A percentile compares a stretch with the other conserved stretches of the same genome.
Evolutionary conservation across 1,139 yeast species (phyloP).

Genomic region (Blastobotrys buckinghamii): DNA sequence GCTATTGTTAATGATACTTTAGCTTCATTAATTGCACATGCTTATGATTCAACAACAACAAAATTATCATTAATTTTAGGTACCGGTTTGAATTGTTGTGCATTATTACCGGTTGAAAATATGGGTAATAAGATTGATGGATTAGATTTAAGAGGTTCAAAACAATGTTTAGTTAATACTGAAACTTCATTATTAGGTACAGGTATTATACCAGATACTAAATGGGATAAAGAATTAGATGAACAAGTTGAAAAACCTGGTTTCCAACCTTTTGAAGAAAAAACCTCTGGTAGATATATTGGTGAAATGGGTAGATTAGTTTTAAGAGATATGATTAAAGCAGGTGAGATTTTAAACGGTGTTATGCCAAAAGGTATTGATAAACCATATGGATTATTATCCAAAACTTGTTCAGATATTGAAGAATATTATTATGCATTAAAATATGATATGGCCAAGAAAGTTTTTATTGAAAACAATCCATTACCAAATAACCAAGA

Average conservation of each 20-base stretch:
- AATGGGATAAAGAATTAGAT: constrained; percentile 66
- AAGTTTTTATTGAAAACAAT: constrained; percentile 19
- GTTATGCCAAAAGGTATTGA: constrained; percentile 25
- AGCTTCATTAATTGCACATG: constrained; percentile 75
- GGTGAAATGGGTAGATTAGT: constrained; percentile 77
- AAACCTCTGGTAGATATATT: constrained; percentile 81
- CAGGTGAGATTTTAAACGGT: constrained; percentile 46
- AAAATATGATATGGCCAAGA: constrained; percentile 20
- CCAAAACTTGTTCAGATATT: constrained; percentile 26
- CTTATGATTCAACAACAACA: constrained; percentile 61
- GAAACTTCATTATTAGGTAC: constrained; percentile 33
- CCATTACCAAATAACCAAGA: constrained; percentile 15
- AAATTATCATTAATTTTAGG: constrained; percentile 82
- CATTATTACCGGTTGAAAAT: constrained; percentile 21
- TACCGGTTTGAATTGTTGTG: constrained; percentile 73
- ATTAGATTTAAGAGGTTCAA: constrained; percentile 7
- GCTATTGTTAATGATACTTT: constrained; percentile 90
- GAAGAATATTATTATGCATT: constrained; percentile 23
- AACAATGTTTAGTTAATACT: constrained; percentile 29
- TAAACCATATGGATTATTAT: constrained; percentile 23
- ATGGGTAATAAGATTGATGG: constrained; percentile 10
- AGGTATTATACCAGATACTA: constrained; percentile 57
- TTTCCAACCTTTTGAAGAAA: constrained; percentile 78
- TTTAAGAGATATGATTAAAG: constrained; percentile 60
- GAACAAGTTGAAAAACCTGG: constrained; percentile 64